Evolutionary conservation across 768 basidiomycete species (phyloP), one percentile per base, ranked within the genome.

Genomic region (Hysterangium stoloniferum): DNA sequence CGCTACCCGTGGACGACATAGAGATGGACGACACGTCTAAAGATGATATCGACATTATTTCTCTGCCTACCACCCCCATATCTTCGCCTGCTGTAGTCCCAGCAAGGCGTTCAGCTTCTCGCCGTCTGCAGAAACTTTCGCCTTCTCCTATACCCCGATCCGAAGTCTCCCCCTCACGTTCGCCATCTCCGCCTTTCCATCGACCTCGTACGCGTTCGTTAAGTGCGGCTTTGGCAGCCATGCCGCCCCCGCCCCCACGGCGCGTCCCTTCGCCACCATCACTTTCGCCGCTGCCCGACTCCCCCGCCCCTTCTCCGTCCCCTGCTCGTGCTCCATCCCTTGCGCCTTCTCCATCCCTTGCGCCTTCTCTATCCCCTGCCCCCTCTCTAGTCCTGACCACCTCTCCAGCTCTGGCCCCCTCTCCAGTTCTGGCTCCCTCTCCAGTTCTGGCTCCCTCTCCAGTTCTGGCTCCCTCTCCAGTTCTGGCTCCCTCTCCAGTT

Each of bases 121-220:
- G n/a, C n/a, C 9, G 9, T n/a, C n/a, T n/a, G n/a, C 33, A 9
- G 33, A n/a, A 34, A 34, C 33, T n/a, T 9, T 34, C 33, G 33
- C 33, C 33, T 9, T n/a, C 33, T 9, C 9, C n/a, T n/a, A n/a
- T 9, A 34, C 9, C n/a, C 9, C 33, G 9, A 9, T 9, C 9
- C 9, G 33, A 9, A 9, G 9, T 9, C 41, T 42, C 41, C 15
- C 19, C 41, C 8, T 20, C 41, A 5, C 9, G n/a, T 13, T 42
- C 41, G 24, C 41, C 41, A n/a, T n/a, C n/a, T 6, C 6, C 41
- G 19, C n/a, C 41, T 24, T 27, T 45, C 27, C 44, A 5, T 7
- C 44, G 44, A 32, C 44, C 25, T 22, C 17, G 44, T 11, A 45
- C 44, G n/a, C 44, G 44, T 9, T 45, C 44, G 20, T 11, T 45